Evolutionary conservation across 2,329 filamentous ascomycete species (phyloP), one percentile per base, ranked within the genome.

Genomic region (Phyllosticta citribraziliensis): DNA sequence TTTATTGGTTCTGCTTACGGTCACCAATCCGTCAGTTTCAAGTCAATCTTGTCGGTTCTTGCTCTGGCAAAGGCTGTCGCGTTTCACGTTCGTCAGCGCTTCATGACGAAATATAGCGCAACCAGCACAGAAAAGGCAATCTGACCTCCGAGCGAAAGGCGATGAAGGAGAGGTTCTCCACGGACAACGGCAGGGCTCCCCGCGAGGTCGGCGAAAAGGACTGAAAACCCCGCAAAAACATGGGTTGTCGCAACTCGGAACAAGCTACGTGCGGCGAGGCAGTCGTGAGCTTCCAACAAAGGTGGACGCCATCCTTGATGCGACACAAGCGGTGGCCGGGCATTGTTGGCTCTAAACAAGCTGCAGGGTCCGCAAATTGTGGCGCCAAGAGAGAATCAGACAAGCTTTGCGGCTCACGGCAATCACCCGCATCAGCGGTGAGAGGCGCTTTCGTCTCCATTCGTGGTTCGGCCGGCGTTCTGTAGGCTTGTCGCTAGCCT

Each of bases 341-440:
- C 40, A 47, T 47, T 47, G 40, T 47, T n/a, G 17, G 40, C 40
- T 47, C 40, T 47, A 47, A 47, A n/a, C 40, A 47, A 47, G 14
- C 40, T 47, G 14, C 40, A 47, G 40, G 40, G 40, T 47, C 40
- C 17, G 40, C 14, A n/a, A n/a, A 30, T n/a, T 47, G 14, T 47
- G 17, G 40, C n/a, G 40, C 40, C 40, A 47, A 47, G 40, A 47
- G 40, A 47, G 40, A 47, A n/a, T 17, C 17, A 47, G 40, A 19
- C 25, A 58, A 58, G 57, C 57, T 58, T 58, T 58, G 57, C 50
- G 56, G 56, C 56, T 57, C 40, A 17, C 19, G 56, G 24, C 30
- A 35, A 58, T 54, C 57, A 58, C 19, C 57, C 57, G 57, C 57
- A 58, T 51, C 40, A 35, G 53, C 40, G 40, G 40, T 47, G 17